Evolutionary conservation across 108 stramenopile genomes (phyloP).

Genomic region (Cyclotella sp.): DNA sequence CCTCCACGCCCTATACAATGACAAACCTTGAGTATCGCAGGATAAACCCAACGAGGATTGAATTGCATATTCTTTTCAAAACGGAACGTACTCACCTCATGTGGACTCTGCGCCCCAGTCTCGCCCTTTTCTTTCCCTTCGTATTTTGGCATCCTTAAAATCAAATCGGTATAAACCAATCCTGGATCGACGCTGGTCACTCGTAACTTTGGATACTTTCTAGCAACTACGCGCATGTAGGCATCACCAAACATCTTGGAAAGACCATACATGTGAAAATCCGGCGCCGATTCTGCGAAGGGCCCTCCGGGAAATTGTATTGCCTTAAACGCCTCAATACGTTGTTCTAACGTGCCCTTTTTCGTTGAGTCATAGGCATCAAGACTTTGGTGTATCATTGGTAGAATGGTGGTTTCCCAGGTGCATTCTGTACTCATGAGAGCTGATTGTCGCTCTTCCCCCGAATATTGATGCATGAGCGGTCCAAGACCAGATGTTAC

Average conservation of each 20-base stretch:
- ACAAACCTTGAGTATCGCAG: neutral
- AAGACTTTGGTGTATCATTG: constrained; percentile 24
- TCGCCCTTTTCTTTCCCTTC: constrained; percentile 28
- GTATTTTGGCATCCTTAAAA: constrained; percentile 45
- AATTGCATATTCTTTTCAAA: neutral
- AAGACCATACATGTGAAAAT: constrained; percentile 57
- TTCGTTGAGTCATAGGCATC: constrained; percentile 13
- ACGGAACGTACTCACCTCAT: constrained; percentile 15
- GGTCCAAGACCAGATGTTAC: constrained; percentile 45
- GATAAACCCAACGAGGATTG: too few species aligned
- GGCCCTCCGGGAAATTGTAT: constrained; percentile 49
- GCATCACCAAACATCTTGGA: constrained; percentile 57
- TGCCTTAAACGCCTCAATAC: constrained; percentile 32
- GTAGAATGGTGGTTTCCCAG: constrained; percentile 16
- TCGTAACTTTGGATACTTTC: constrained; percentile 32
- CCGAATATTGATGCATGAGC: constrained; percentile 46
- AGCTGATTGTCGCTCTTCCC: constrained; percentile 6
- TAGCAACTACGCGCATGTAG: constrained; percentile 30
- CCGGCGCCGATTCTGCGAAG: constrained; percentile 44
- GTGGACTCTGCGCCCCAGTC: constrained; percentile 42
- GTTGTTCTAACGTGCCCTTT: constrained; percentile 7
- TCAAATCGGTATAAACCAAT: constrained; percentile 52
- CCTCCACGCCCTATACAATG: constrained; percentile 31
- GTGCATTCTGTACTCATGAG: constrained; percentile 16
- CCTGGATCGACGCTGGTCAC: constrained; percentile 46